Percentiles rank a stretch among this genome's conserved stretches.
Conservation (phyloP, 306 rosid genomes). For the Glycyrrhiza uralensis region DNA sequence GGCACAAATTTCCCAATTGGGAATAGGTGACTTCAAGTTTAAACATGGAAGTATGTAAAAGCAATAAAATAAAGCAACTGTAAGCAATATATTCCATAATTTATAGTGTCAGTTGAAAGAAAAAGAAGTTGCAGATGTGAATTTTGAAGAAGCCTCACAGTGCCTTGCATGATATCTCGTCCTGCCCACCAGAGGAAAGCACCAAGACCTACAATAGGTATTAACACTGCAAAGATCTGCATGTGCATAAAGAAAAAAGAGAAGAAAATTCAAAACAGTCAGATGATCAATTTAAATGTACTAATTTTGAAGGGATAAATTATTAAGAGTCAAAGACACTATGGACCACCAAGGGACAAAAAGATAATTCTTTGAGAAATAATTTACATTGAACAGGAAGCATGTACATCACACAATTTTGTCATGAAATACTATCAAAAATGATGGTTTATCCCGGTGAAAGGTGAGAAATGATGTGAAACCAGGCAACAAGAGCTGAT, state of each 20-base stretch:
- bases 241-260: slow-evolving; percentile 12
- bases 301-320: not conserved
- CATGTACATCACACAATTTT: not conserved
- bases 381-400: not conserved
- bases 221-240: slow-evolving; percentile 77
- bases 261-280: slow-evolving; percentile 12
- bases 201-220: slow-evolving; percentile 86
- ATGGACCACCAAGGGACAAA: not conserved
- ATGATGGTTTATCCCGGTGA: not conserved
- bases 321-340: not conserved
- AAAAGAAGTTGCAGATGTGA: slow-evolving; percentile 19
- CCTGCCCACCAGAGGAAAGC: slow-evolving; percentile 99
- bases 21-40: not conserved
- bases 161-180: slow-evolving; percentile 84
- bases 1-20: not conserved
- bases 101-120: not conserved
- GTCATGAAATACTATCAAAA: not conserved
- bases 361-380: not conserved
- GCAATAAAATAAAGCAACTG: not conserved
- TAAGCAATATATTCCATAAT: not conserved
- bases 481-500: not conserved
- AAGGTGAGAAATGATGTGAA: not conserved
- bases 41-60: not conserved
- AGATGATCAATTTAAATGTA: slow-evolving; percentile 7
- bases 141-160: slow-evolving; percentile 49